These are phyloP conservation scores for Blastobotrys indianensis DNA, from an alignment of 1,139 yeast species.

Conservation along the genomic window DNA sequence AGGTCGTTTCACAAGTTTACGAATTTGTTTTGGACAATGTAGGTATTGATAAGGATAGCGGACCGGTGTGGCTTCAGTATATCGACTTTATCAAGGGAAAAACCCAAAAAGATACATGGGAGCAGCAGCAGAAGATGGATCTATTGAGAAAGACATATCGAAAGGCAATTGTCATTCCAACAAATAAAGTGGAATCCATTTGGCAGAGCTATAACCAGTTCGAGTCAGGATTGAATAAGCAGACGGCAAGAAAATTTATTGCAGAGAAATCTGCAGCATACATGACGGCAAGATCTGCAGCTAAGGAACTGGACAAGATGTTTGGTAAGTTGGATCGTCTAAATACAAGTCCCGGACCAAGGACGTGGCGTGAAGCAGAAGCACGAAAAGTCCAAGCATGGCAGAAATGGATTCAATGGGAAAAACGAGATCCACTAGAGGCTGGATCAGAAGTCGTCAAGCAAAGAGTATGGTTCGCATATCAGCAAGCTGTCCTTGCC, in stretches of 20 bases:
- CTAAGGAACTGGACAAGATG: conserved; percentile 60
- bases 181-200: conserved; percentile 63
- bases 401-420: conserved; percentile 78
- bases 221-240: conserved; percentile 70
- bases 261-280: conserved; percentile 81
- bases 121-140: conserved; percentile 77
- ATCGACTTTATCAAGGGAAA: conserved; percentile 71
- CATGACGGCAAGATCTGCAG: conserved; percentile 81
- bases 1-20: conserved; percentile 71
- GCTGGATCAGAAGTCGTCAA: conserved; percentile 44
- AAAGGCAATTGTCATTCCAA: conserved; percentile 64
- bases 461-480: conserved; percentile 66
- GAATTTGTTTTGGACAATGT: conserved; percentile 76
- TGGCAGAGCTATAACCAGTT: conserved; percentile 82
- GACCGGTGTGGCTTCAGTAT: conserved; percentile 76
- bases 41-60: conserved; percentile 70
- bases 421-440: conserved; percentile 61
- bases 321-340: conserved; percentile 43
- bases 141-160: conserved; percentile 70
- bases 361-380: conserved; percentile 36
- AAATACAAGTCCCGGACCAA: conserved; percentile 36
- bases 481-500: conserved; percentile 59
- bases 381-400: conserved; percentile 44
- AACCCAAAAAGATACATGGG: conserved; percentile 81
- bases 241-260: conserved; percentile 79